Evolutionary conservation across 2,329 filamentous ascomycete species (phyloP).

Genomic region (Cordyceps javanica): DNA sequence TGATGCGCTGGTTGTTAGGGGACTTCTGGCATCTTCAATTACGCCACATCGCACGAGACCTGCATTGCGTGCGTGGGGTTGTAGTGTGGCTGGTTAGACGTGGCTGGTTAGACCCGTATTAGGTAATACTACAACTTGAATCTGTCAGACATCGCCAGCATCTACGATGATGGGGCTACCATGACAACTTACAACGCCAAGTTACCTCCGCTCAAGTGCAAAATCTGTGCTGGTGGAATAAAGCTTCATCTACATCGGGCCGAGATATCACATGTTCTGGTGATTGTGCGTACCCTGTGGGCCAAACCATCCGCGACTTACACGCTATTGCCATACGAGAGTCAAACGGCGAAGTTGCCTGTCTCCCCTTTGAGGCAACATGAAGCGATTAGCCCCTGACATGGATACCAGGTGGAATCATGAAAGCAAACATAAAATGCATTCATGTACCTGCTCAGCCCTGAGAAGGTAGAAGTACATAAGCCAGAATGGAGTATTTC

Average conservation of each 20-base stretch:
- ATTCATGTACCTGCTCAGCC: neutral
- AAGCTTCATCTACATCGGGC: neutral
- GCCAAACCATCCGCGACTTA: neutral
- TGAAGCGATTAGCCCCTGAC: neutral
- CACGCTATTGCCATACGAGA: neutral
- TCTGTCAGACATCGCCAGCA: neutral
- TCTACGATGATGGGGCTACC: neutral
- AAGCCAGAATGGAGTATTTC: neutral
- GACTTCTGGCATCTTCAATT: conserved; percentile 6
- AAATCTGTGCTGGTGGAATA: too few relatives aligned
- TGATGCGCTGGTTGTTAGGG: neutral
- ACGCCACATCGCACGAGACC: conserved; percentile 11
- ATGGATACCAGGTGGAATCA: neutral
- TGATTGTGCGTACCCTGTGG: conserved; percentile 1
- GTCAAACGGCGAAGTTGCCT: neutral
- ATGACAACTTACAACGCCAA: neutral
- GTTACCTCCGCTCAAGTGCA: neutral
- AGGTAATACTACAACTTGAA: neutral
- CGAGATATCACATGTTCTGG: conserved; percentile 6
- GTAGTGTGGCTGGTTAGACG: neutral
- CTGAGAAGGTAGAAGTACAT: conserved; percentile 1
- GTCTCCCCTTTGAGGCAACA: neutral
- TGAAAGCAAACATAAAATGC: too few relatives aligned
- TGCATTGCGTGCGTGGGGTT: neutral
- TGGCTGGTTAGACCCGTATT: neutral